These are phyloP conservation scores for Oenanthe sinensis DNA, from an alignment of 129 eudicot genomes.

Conservation along the genomic window DNA sequence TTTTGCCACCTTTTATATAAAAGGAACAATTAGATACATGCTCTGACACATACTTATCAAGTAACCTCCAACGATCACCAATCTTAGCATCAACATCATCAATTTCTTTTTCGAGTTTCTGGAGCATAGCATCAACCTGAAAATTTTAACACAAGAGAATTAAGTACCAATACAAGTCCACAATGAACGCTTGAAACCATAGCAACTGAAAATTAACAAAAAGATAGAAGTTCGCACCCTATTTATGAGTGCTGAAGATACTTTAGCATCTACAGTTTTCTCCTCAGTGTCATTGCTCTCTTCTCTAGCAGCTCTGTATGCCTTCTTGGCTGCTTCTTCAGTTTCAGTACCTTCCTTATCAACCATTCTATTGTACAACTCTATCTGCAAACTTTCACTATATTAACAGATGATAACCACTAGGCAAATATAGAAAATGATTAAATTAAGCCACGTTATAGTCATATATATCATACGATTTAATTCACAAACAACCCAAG, in stretches of 20 bases:
- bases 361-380: conserved; percentile 54
- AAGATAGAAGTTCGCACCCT: conserved; percentile 21
- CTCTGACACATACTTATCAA: conserved; percentile 40
- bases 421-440: neutral
- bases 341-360: conserved; percentile 53
- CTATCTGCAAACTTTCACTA: conserved; percentile 27
- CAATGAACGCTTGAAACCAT: neutral
- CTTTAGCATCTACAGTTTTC: conserved; percentile 27
- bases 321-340: conserved; percentile 52
- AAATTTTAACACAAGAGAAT: neutral
- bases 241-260: conserved; percentile 60
- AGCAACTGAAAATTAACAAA: conserved; percentile 8
- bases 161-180: neutral
- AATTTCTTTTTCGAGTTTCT: conserved; percentile 65
- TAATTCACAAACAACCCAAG: neutral
- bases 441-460: neutral
- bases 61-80: conserved; percentile 60
- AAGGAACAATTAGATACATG: neutral
- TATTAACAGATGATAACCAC: neutral
- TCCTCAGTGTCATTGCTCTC: conserved; percentile 39
- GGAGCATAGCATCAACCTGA: conserved; percentile 75
- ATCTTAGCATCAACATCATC: conserved; percentile 71
- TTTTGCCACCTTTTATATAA: neutral
- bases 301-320: conserved; percentile 58
- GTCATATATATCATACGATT: neutral